phyloP scores from a whole-genome alignment of 2,329 filamentous ascomycete species.

The Penicillium frequentans region DNA sequence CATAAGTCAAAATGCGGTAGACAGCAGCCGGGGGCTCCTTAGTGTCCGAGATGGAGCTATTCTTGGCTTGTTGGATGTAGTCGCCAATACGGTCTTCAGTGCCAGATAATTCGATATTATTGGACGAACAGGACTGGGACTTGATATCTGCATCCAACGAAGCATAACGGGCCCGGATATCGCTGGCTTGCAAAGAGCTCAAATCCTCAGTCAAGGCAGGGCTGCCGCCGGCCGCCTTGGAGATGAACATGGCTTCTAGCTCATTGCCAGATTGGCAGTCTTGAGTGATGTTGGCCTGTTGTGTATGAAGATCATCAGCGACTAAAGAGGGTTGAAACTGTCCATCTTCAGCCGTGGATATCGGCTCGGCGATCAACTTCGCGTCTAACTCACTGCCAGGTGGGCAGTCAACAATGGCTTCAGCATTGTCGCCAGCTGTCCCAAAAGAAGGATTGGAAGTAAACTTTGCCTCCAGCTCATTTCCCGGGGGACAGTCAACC shows the following conservation, averaged over 20 bases:
- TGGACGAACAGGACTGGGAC: background rate
- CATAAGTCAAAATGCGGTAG: constrained; percentile 42
- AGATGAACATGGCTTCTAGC: constrained; percentile 8
- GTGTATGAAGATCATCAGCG: background rate
- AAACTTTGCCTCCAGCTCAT: constrained; percentile 11
- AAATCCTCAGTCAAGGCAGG: constrained; percentile 1
- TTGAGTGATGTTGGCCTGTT: constrained; percentile 3
- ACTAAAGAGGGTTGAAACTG: background rate
- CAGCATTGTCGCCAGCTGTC: background rate
- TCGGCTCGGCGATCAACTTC: background rate
- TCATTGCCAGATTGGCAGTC: constrained; percentile 15
- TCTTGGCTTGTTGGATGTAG: constrained; percentile 4
- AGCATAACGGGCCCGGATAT: constrained; percentile 12
- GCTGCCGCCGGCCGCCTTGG: constrained; percentile 1
- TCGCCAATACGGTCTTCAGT: constrained; percentile 11
- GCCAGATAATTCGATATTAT: background rate
- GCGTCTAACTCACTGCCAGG: constrained; percentile 18
- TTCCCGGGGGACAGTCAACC: constrained; percentile 9
- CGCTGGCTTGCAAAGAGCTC: constrained; percentile 2
- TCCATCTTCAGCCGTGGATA: background rate
- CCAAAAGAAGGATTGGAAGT: constrained; percentile 4
- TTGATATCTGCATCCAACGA: background rate
- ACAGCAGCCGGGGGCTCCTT: constrained; percentile 5
- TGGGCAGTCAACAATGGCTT: constrained; percentile 10
- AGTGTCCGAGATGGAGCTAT: background rate